Percentiles rank a stretch among this genome's conserved stretches.
Evolutionary conservation across 805 yeast genomes (phyloP).

Genomic region (Nakazawaea peltata): DNA sequence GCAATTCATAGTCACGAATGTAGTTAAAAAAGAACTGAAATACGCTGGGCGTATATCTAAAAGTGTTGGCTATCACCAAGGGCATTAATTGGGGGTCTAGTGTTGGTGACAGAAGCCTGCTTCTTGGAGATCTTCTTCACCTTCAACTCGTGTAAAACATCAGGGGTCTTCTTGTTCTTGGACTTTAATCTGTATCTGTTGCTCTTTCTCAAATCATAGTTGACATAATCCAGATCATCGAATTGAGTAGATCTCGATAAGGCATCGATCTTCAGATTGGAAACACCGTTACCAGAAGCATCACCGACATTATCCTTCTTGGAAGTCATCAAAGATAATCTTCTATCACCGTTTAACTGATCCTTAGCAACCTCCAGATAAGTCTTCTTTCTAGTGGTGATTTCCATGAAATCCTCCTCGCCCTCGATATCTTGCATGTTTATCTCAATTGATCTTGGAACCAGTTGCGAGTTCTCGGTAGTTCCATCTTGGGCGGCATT

Average conservation of each 20-base stretch:
- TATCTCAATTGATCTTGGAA: constrained; percentile 7
- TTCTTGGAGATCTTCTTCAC: neutral
- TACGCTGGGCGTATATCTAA: no score
- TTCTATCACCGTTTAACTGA: constrained; percentile 1
- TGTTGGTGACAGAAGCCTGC: no score
- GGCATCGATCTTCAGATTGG: neutral
- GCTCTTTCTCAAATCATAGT: constrained; percentile 10
- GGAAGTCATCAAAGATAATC: neutral
- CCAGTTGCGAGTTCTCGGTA: neutral
- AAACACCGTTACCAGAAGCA: neutral
- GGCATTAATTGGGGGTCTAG: no score
- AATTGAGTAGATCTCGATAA: neutral
- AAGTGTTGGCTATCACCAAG: no score
- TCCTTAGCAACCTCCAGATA: constrained; percentile 10
- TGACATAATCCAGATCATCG: constrained; percentile 5
- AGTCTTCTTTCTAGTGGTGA: constrained; percentile 8
- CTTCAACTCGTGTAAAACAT: constrained; percentile 7
- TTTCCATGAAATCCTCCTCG: constrained; percentile 10
- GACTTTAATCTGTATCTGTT: constrained; percentile 7
- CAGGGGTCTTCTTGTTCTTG: constrained; percentile 9
- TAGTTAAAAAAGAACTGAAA: no score
- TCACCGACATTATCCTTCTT: neutral
- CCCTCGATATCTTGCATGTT: constrained; percentile 4
- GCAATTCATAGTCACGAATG: no score
- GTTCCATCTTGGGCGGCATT: no score